phyloP scores from a whole-genome alignment of 2,329 filamentous ascomycete genomes.

The Septoria linicola region DNA sequence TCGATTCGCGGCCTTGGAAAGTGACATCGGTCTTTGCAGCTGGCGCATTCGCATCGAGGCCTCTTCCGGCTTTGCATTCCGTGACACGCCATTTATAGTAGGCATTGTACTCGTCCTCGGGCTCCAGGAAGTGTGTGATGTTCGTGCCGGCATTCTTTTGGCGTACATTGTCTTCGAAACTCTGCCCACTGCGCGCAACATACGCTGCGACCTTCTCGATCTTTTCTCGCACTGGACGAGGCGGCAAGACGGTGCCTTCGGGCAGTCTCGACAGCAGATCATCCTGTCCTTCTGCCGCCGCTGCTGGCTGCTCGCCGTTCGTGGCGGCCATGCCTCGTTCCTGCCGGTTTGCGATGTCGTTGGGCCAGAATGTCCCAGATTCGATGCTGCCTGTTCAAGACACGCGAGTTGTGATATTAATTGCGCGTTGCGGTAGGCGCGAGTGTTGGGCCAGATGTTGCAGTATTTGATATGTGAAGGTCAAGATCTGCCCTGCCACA shows the following conservation, averaged over 20 bases:
- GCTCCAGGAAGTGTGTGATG: constrained; percentile 86
- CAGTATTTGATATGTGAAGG: too few relatives aligned
- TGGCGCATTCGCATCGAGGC: constrained; percentile 62
- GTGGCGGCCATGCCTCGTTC: constrained; percentile 32
- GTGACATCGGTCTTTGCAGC: constrained; percentile 33
- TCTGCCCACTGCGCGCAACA: constrained; percentile 65
- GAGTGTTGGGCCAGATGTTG: too few relatives aligned
- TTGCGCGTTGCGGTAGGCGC: too few relatives aligned
- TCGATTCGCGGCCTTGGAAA: constrained; percentile 61
- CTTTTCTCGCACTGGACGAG: constrained; percentile 74
- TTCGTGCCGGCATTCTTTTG: constrained; percentile 79
- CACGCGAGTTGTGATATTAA: too few relatives aligned
- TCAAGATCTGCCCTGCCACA: too few relatives aligned
- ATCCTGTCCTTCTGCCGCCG: constrained; percentile 27
- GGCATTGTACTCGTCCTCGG: constrained; percentile 76
- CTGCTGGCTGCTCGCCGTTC: constrained; percentile 28
- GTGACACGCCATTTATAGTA: constrained; percentile 90
- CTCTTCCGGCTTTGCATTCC: constrained; percentile 81
- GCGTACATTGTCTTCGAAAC: constrained; percentile 80
- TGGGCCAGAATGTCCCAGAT: too few relatives aligned
- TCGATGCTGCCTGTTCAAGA: too few relatives aligned
- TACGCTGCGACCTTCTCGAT: constrained; percentile 96
- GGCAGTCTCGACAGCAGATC: constrained; percentile 74
- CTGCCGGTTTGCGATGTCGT: not conserved
- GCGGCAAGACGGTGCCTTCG: constrained; percentile 80